These are phyloP conservation scores for Lenzites betulinus DNA, from an alignment of 768 basidiomycete genomes.

Conservation along the genomic window DNA sequence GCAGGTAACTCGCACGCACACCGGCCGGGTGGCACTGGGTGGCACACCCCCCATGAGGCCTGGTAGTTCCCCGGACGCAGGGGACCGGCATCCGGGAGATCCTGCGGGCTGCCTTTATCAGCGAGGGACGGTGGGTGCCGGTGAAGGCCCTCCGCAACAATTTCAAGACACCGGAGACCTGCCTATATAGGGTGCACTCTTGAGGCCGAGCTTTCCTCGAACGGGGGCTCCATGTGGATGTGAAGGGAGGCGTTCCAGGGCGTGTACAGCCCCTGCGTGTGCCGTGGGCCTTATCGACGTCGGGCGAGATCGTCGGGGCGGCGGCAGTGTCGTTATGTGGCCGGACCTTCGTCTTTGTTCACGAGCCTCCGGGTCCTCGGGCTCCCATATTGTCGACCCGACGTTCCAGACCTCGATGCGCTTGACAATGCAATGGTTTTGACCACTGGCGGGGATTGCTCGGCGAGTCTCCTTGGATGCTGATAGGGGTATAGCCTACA, in stretches of 20 bases:
- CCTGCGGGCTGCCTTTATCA: too few species aligned
- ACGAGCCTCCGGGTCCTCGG: too few species aligned
- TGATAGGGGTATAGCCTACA: too few species aligned
- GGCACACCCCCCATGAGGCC: conserved; percentile 1
- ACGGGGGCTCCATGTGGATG: not conserved
- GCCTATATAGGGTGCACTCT: too few species aligned
- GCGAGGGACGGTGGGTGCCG: not conserved
- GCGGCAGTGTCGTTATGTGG: not conserved
- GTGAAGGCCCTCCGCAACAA: not conserved
- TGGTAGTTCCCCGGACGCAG: not conserved
- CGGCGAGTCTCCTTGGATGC: too few species aligned
- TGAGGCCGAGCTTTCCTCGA: not conserved
- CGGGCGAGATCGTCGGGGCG: not conserved
- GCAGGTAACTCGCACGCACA: not conserved
- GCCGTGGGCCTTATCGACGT: not conserved
- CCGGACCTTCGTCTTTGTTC: not conserved
- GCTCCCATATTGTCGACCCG: too few species aligned
- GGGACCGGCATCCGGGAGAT: not conserved
- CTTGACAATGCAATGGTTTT: too few species aligned
- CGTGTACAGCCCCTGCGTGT: conserved; percentile 8
- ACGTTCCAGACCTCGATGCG: too few species aligned
- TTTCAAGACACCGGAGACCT: conserved; percentile 2
- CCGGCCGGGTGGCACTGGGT: too few species aligned
- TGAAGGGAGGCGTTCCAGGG: conserved; percentile 4
- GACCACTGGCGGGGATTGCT: too few species aligned